Conservation (phyloP, 1,284 basidiomycete genomes). For the Cerrena zonata region DNA sequence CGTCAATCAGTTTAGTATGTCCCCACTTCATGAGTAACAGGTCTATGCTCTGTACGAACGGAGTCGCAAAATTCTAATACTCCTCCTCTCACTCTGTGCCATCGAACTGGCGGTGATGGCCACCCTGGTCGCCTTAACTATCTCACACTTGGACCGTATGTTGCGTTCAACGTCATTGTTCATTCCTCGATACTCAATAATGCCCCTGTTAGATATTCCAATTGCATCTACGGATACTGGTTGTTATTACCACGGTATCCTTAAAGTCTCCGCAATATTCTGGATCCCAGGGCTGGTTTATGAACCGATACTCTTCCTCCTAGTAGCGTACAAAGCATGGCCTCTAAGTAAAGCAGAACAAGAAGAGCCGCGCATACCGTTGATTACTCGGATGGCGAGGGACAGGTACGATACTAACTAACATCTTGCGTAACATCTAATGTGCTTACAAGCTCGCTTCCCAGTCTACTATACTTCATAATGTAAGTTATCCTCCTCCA, state of each 20-base stretch:
- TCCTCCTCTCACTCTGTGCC: slow-evolving; percentile 16
- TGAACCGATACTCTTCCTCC: slow-evolving; percentile 23
- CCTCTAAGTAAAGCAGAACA: neutral
- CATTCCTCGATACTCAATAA: no score
- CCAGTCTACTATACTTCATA: slow-evolving; percentile 20
- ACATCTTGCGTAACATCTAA: neutral
- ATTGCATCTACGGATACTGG: slow-evolving; percentile 24
- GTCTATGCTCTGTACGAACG: slow-evolving; percentile 24
- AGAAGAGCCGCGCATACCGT: slow-evolving; percentile 3
- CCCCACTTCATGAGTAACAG: slow-evolving; percentile 8
- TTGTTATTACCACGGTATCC: slow-evolving; percentile 21
- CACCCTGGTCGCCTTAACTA: slow-evolving; percentile 18
- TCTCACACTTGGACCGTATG: slow-evolving; percentile 18
- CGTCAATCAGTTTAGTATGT: neutral
- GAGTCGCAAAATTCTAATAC: slow-evolving; percentile 14
- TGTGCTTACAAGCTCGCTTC: neutral
- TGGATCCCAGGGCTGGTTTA: slow-evolving; percentile 24
- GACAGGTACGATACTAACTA: slow-evolving; percentile 13
- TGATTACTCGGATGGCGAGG: slow-evolving; percentile 14
- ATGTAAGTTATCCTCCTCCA: slow-evolving; percentile 8
- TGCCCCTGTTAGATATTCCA: slow-evolving; percentile 15
- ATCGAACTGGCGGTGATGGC: slow-evolving; percentile 19
- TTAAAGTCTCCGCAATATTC: slow-evolving; percentile 20
- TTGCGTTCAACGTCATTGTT: no score
- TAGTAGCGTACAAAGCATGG: slow-evolving; percentile 23